Conservation (phyloP, 2,329 filamentous ascomycete genomes). For the Colletotrichum plurivorum region DNA sequence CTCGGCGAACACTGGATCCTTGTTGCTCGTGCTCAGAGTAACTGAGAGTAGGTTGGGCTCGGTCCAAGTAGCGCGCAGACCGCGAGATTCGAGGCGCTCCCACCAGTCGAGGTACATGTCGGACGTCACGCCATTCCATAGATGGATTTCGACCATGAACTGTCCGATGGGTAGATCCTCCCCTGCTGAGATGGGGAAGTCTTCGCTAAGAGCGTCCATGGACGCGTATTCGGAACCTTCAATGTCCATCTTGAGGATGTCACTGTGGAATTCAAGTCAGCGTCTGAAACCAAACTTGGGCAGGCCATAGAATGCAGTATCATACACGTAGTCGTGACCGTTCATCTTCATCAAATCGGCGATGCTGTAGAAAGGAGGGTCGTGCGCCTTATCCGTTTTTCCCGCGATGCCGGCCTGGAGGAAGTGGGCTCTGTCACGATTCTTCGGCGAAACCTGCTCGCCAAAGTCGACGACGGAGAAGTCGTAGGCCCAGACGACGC, state of each 20-base stretch:
- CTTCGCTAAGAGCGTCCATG: conserved; percentile 45
- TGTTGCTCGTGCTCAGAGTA: conserved; percentile 37
- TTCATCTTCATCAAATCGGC: conserved; percentile 54
- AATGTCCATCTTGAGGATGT: conserved; percentile 58
- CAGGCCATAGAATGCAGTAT: background rate
- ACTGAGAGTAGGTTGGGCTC: conserved; percentile 45
- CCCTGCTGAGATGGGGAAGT: conserved; percentile 41
- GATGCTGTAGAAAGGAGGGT: conserved; percentile 52
- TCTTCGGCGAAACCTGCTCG: conserved; percentile 44
- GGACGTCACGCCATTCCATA: conserved; percentile 32
- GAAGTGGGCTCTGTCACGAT: conserved; percentile 49
- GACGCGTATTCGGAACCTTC: conserved; percentile 53
- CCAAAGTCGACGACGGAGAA: conserved; percentile 52
- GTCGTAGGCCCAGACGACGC: conserved; percentile 56
- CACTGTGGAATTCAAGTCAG: conserved; percentile 43
- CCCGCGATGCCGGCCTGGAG: conserved; percentile 49
- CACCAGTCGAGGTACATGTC: conserved; percentile 43
- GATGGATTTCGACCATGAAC: conserved; percentile 43
- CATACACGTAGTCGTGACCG: conserved; percentile 53
- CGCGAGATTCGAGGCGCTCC: conserved; percentile 43
- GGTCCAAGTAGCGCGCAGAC: conserved; percentile 45
- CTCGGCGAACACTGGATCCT: conserved; percentile 42
- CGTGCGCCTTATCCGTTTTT: conserved; percentile 44
- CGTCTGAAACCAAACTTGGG: background rate
- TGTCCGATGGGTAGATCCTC: conserved; percentile 42